phyloP scores from a whole-genome alignment of 108 stramenopile species.

The Thalassiosira profunda region DNA sequence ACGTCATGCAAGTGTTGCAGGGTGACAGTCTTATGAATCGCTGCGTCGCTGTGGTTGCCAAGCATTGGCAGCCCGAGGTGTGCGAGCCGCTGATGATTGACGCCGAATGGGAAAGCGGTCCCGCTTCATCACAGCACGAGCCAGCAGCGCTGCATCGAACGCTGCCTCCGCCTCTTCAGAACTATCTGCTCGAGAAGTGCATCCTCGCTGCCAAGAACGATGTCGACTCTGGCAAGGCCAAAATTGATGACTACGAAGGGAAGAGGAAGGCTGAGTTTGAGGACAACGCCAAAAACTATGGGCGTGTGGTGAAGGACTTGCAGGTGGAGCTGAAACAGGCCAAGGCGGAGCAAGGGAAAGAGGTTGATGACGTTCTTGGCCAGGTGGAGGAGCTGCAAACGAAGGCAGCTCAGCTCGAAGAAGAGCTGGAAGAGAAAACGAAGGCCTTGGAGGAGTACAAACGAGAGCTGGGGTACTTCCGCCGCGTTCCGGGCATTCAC shows the following conservation, averaged over 20 bases:
- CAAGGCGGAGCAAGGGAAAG: slow-evolving; percentile 7
- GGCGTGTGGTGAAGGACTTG: slow-evolving; percentile 3
- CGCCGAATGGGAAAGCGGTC: slow-evolving; percentile 25
- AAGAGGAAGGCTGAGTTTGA: slow-evolving; percentile 3
- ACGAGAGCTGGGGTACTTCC: slow-evolving; percentile 35
- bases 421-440: slow-evolving; percentile 17
- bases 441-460: slow-evolving; percentile 26
- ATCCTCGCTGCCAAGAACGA: slow-evolving; percentile 37
- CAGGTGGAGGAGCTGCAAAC: slow-evolving; percentile 26
- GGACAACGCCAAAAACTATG: slow-evolving; percentile 2
- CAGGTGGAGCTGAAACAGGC: slow-evolving; percentile 18
- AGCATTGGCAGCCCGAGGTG: slow-evolving; percentile 41
- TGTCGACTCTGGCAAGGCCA: slow-evolving; percentile 6
- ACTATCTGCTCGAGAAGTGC: slow-evolving; percentile 43
- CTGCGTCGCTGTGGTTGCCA: slow-evolving; percentile 30
- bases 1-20: slow-evolving; percentile 38
- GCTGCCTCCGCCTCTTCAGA: slow-evolving; percentile 35
- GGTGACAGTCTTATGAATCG: slow-evolving; percentile 38
- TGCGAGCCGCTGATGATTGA: slow-evolving; percentile 38
- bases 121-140: slow-evolving; percentile 21
- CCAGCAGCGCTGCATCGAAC: slow-evolving; percentile 35
- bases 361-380: slow-evolving; percentile 4
- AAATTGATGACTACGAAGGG: background rate
- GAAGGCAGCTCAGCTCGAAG: slow-evolving; percentile 19
- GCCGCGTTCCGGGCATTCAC: slow-evolving; percentile 49